A percentile compares a stretch with the other conserved stretches of the same genome.
Evolutionary conservation across 2,329 filamentous ascomycete genomes (phyloP).

Genomic region (Akanthomyces dipterigenus): DNA sequence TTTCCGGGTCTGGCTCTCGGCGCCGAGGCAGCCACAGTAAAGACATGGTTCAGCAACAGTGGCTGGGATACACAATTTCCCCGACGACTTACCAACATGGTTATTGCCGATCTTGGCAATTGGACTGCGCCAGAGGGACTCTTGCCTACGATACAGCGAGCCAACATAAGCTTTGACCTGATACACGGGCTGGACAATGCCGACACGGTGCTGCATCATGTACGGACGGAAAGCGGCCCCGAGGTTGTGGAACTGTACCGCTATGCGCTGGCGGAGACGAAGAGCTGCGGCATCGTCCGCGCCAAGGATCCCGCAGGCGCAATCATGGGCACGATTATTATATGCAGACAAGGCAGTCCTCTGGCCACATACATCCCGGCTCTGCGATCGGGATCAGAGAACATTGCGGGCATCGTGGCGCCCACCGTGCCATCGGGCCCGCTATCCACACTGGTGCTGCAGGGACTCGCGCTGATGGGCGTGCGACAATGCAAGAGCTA

Average conservation of each 20-base stretch:
- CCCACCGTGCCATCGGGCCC: slow-evolving; percentile 66
- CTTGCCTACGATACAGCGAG: slow-evolving; percentile 63
- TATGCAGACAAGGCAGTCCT: slow-evolving; percentile 64
- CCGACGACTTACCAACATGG: slow-evolving; percentile 56
- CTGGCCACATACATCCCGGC: slow-evolving; percentile 65
- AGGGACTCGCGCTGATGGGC: slow-evolving; percentile 73
- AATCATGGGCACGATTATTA: slow-evolving; percentile 70
- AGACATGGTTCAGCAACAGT: slow-evolving; percentile 81
- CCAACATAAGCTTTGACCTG: slow-evolving; percentile 73
- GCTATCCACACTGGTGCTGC: slow-evolving; percentile 62
- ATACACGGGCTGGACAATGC: slow-evolving; percentile 74
- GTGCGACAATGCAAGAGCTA: slow-evolving; percentile 76
- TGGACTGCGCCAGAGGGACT: slow-evolving; percentile 76
- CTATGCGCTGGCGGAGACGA: slow-evolving; percentile 62
- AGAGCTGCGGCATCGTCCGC: slow-evolving; percentile 73
- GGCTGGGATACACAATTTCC: slow-evolving; percentile 74
- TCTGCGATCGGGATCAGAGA: slow-evolving; percentile 51
- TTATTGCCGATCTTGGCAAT: slow-evolving; percentile 61
- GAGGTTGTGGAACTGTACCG: slow-evolving; percentile 76
- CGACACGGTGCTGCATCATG: slow-evolving; percentile 66
- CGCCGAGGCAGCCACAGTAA: slow-evolving; percentile 38
- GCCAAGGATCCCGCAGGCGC: slow-evolving; percentile 64
- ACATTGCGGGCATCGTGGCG: slow-evolving; percentile 70
- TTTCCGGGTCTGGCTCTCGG: slow-evolving; percentile 73
- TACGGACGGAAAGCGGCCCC: slow-evolving; percentile 65